Evolutionary conservation across 2,329 filamentous ascomycete genomes (phyloP).

Genomic region (Rhinocladiella similis): DNA sequence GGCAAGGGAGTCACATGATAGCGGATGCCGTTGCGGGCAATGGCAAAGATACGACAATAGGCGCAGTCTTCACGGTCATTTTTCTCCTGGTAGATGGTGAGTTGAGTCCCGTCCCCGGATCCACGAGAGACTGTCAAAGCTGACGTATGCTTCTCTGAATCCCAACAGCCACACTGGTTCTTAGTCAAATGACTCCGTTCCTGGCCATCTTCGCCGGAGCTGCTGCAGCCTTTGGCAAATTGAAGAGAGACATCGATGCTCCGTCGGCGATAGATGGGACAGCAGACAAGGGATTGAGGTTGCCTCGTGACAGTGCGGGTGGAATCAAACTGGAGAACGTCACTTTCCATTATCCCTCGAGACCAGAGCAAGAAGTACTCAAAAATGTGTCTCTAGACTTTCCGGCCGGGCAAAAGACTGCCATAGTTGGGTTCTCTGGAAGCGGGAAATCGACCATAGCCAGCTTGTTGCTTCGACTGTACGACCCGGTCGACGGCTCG

Average conservation of each 20-base stretch:
- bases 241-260: constrained; percentile 59
- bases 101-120: constrained; percentile 4
- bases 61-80: constrained; percentile 55
- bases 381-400: constrained; percentile 35
- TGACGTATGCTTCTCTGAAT: neutral
- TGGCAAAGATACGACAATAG: constrained; percentile 41
- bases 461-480: constrained; percentile 38
- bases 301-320: neutral
- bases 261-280: constrained; percentile 46
- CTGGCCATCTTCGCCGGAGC: neutral
- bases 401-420: constrained; percentile 39
- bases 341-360: constrained; percentile 38
- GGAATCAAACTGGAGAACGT: constrained; percentile 38
- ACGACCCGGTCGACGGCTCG: constrained; percentile 36
- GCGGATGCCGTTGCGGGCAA: constrained; percentile 33
- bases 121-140: neutral
- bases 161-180: constrained; percentile 41
- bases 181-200: constrained; percentile 34
- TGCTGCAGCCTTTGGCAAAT: constrained; percentile 56
- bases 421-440: constrained; percentile 52
- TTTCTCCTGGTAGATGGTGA: constrained; percentile 52
- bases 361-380: constrained; percentile 36
- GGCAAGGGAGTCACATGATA: constrained; percentile 51
- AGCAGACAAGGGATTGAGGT: neutral
- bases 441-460: constrained; percentile 53